These are phyloP conservation scores for Talaromyces liani DNA, from an alignment of 495 filamentous ascomycete genomes.

Conservation along the genomic window DNA sequence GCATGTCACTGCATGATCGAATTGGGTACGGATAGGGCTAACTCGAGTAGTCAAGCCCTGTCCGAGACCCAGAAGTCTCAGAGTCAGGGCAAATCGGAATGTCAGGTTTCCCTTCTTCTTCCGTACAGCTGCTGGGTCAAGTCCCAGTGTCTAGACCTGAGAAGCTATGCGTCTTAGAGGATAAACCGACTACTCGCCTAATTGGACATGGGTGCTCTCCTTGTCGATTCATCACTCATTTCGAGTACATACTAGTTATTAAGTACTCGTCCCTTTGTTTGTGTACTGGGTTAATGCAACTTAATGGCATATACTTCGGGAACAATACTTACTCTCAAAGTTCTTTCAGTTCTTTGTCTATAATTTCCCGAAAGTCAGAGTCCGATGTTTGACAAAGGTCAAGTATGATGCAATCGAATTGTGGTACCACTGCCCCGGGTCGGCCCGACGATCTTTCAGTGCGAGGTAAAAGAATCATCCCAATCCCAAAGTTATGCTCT, in stretches of 20 bases:
- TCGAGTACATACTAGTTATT: background rate
- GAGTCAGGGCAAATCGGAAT: background rate
- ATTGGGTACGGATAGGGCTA: background rate
- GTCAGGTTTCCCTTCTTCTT: background rate
- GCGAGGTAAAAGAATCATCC: background rate
- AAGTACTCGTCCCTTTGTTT: background rate
- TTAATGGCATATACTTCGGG: background rate
- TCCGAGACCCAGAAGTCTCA: background rate
- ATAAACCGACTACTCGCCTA: background rate
- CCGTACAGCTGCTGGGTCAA: background rate
- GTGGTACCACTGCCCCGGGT: background rate
- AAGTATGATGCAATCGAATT: background rate
- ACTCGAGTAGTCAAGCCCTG: background rate
- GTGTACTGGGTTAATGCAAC: background rate
- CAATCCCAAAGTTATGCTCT: background rate
- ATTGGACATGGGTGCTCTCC: background rate
- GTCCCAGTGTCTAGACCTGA: background rate
- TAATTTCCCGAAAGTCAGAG: background rate
- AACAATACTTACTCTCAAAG: background rate
- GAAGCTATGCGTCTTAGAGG: no score
- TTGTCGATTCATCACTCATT: background rate
- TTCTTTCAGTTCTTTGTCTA: background rate
- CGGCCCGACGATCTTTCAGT: background rate
- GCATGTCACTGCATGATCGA: background rate
- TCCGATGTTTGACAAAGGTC: background rate